Evolutionary conservation across 2,329 filamentous ascomycete genomes (phyloP), one percentile per base, ranked within the genome.

Genomic region (Colletotrichum viniferum): DNA sequence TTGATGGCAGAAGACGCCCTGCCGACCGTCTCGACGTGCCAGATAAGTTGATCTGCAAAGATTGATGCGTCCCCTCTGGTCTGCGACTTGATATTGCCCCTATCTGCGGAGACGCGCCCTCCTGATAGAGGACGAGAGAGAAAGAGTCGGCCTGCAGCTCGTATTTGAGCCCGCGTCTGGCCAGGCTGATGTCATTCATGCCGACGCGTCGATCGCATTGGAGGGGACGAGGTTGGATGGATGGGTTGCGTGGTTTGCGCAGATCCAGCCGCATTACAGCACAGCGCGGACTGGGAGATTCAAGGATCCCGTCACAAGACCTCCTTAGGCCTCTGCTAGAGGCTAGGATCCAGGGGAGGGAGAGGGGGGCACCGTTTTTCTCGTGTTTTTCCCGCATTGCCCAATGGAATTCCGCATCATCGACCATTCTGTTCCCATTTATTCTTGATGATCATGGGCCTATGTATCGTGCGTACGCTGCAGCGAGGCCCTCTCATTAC

Each of bases 321-420:
- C 66, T 26, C 18, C 24, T 55, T 36, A 10, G 52, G 36, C 65
- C 52, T 43, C 26, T 66, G 24, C 52, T 21, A 61, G 56, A 28
- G 28, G 55, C 64, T 48, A 43, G 38, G 38, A 43, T 43, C 38
- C 38, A 43, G 38, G 38, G 34, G 34, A 36, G 34, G 34, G 34
- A 3, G 13, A 24, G 34, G 34, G 14, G 38, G 38, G 18, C 43
- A 21, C 43, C 43, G n/a, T 48, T 36, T 48, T 61, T 69, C 66
- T 69, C 66, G 66, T 69, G 66, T 69, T 69, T 34, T 6, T 48
- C 10, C 43, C 18, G n/a, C 66, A 52, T 62, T 69, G 66, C 66
- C 66, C 66, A 69, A 62, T 68, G 65, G 65, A 68, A 68, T 28
- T 68, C 65, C 52, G 65, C 65, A 68, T 68, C 32, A 18, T 21